Evolutionary conservation across 2,329 filamentous ascomycete genomes (phyloP).

Genomic region (Laburnicola sp.): DNA sequence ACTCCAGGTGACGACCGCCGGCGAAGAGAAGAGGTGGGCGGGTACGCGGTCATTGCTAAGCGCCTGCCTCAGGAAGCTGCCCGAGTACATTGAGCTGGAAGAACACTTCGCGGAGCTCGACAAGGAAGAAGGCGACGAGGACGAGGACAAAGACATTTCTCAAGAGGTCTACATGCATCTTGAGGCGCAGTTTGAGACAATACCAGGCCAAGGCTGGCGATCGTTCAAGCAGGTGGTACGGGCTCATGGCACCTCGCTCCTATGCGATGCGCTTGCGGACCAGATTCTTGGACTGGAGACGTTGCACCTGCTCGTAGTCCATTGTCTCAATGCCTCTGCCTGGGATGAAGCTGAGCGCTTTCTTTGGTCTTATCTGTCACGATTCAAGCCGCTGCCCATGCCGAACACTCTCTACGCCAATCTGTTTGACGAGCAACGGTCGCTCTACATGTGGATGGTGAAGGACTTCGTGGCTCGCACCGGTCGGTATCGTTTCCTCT

Average conservation of each 20-base stretch:
- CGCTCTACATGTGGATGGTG: constrained; percentile 31
- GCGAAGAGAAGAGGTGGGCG: constrained; percentile 25
- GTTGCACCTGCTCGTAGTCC: constrained; percentile 29
- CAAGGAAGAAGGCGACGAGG: constrained; percentile 31
- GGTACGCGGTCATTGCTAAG: constrained; percentile 45
- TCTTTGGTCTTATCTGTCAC: constrained; percentile 31
- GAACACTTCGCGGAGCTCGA: constrained; percentile 43
- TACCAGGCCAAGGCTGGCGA: constrained; percentile 42
- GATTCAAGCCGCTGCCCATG: constrained; percentile 26
- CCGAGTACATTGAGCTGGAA: constrained; percentile 47
- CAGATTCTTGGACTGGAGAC: constrained; percentile 31
- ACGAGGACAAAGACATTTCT: constrained; percentile 41
- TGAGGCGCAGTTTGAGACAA: constrained; percentile 41
- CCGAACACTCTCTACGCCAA: constrained; percentile 32
- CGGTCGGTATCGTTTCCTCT: constrained; percentile 38
- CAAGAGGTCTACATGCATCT: constrained; percentile 47
- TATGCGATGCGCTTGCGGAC: constrained; percentile 44
- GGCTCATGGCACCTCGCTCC: constrained; percentile 45
- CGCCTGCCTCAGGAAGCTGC: constrained; percentile 46
- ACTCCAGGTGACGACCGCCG: constrained; percentile 34
- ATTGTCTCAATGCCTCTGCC: constrained; percentile 36
- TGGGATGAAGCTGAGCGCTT: constrained; percentile 43
- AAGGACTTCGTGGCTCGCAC: constrained; percentile 33
- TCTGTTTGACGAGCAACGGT: constrained; percentile 32
- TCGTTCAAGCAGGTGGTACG: constrained; percentile 47